phyloP scores from a whole-genome alignment of 1,284 basidiomycete species.

The Fomitiporia mediterranea region DNA sequence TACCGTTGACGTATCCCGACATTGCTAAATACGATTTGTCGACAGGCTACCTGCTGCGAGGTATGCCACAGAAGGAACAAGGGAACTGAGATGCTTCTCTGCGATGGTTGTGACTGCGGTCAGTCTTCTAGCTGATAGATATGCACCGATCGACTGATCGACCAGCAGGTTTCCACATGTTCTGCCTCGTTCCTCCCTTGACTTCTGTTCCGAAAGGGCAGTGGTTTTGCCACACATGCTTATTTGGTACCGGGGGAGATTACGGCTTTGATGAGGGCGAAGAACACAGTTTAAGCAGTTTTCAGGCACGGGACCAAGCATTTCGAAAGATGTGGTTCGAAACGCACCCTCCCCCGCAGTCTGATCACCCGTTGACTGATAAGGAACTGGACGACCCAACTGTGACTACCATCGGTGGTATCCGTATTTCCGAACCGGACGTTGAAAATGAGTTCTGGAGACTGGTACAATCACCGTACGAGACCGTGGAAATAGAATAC shows the following conservation, averaged over 20 bases:
- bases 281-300: slow-evolving; percentile 89
- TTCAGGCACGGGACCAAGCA: slow-evolving; percentile 86
- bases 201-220: slow-evolving; percentile 82
- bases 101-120: slow-evolving; percentile 97
- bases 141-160: slow-evolving; percentile 21
- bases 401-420: slow-evolving; percentile 56
- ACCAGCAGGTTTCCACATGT: slow-evolving; percentile 85
- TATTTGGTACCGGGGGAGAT: slow-evolving; percentile 93
- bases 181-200: slow-evolving; percentile 92
- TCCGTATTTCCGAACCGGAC: slow-evolving; percentile 79
- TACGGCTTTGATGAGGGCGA: slow-evolving; percentile 99
- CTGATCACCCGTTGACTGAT: slow-evolving; percentile 10
- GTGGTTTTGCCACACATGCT: slow-evolving; percentile 95
- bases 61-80: slow-evolving; percentile 86
- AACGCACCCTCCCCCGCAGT: slow-evolving; percentile 56
- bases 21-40: no score
- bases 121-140: slow-evolving; percentile 29
- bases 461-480: slow-evolving; percentile 81
- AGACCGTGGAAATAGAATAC: slow-evolving; percentile 98
- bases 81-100: slow-evolving; percentile 88
- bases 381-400: slow-evolving; percentile 48
- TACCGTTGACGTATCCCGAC: no score
- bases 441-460: slow-evolving; percentile 98
- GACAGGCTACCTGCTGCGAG: slow-evolving; percentile 53
- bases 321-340: slow-evolving; percentile 90